These are phyloP conservation scores for Aspergillus sp. DNA, from an alignment of 2,329 filamentous ascomycete genomes.

Conservation along the genomic window DNA sequence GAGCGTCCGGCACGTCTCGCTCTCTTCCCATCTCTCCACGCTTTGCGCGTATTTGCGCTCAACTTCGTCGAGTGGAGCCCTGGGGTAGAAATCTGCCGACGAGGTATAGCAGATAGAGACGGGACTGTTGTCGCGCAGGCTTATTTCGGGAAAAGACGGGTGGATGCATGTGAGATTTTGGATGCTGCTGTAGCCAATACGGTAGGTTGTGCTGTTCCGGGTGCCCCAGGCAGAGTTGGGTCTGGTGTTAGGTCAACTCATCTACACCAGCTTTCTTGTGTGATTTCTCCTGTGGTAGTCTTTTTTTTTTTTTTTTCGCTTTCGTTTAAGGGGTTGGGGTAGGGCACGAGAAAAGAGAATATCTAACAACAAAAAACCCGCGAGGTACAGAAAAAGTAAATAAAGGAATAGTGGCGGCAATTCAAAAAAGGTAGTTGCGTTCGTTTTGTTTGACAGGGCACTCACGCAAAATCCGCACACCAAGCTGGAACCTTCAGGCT, in stretches of 20 bases:
- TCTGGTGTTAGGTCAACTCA: not conserved
- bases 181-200: slow-evolving; percentile 22
- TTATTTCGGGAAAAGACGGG: slow-evolving; percentile 14
- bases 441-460: no score
- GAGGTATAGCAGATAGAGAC: slow-evolving; percentile 20
- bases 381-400: no score
- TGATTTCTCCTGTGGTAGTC: no score
- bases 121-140: slow-evolving; percentile 12
- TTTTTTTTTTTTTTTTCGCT: not conserved
- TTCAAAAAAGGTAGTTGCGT: no score
- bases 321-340: not conserved
- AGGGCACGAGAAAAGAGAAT: not conserved
- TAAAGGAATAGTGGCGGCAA: no score
- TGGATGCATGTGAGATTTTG: slow-evolving; percentile 16
- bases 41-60: slow-evolving; percentile 10
- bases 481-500: slow-evolving; percentile 17
- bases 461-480: slow-evolving; percentile 20
- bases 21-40: slow-evolving; percentile 20
- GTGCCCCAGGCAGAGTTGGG: not conserved
- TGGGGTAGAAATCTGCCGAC: not conserved
- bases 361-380: no score
- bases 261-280: not conserved
- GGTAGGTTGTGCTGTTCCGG: slow-evolving; percentile 16
- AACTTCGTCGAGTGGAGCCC: slow-evolving; percentile 8
- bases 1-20: slow-evolving; percentile 17